phyloP scores from a whole-genome alignment of 2,329 filamentous ascomycete species.

The Venturia oleaginea region DNA sequence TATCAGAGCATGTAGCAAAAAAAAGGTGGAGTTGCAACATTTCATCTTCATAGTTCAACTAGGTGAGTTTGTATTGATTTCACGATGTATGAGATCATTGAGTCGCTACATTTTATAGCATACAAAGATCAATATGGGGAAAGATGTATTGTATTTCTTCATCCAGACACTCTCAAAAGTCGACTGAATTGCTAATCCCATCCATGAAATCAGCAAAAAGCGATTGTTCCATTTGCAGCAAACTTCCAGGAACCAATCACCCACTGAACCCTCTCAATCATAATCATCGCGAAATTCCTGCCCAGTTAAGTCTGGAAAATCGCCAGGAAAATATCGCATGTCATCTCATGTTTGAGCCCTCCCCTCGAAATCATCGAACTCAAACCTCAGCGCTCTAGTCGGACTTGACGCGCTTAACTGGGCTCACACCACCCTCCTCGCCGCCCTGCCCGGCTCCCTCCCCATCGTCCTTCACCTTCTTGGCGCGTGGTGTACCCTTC shows the following conservation, averaged over 20 bases:
- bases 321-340: background rate
- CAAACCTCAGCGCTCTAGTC: background rate
- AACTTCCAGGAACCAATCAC: background rate
- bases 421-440: background rate
- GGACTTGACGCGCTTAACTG: background rate
- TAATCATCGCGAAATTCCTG: background rate
- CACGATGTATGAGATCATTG: conserved; percentile 4
- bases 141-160: too few species aligned
- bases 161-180: background rate
- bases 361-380: background rate
- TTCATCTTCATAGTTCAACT: background rate
- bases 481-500: background rate
- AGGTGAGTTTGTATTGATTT: background rate
- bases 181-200: background rate
- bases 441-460: background rate
- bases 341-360: background rate
- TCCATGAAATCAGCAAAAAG: background rate
- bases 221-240: background rate
- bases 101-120: too few species aligned
- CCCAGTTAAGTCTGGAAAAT: background rate
- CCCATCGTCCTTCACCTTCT: background rate
- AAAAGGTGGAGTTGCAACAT: background rate
- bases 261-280: background rate
- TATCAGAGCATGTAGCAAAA: background rate
- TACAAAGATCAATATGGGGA: too few species aligned